phyloP scores from a whole-genome alignment of 2,329 filamentous ascomycete species.

The Pochonia chlamydosporia region DNA sequence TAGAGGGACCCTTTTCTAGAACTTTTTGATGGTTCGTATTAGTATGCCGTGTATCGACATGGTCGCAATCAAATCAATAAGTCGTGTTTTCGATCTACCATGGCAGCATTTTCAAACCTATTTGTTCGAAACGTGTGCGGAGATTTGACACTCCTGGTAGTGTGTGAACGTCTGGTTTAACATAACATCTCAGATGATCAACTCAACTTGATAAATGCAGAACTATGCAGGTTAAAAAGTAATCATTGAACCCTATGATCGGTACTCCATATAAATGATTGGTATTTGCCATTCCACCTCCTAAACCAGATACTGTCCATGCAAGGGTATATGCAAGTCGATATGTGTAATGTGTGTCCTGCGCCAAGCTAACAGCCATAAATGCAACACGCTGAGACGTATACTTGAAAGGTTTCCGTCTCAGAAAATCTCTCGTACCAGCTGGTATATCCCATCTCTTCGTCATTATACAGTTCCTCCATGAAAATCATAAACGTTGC shows the following conservation, averaged over 20 bases:
- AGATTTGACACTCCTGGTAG: too few relatives aligned
- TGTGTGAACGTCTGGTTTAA: too few relatives aligned
- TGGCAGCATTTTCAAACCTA: too few relatives aligned
- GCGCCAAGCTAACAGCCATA: conserved; percentile 5
- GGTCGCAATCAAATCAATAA: too few relatives aligned
- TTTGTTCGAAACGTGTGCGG: too few relatives aligned
- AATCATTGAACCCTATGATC: too few relatives aligned
- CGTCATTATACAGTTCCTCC: neutral
- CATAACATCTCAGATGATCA: too few relatives aligned
- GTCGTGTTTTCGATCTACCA: too few relatives aligned
- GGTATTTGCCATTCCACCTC: neutral
- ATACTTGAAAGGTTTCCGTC: neutral
- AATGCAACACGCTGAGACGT: neutral
- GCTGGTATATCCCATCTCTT: neutral
- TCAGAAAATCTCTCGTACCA: conserved; percentile 1
- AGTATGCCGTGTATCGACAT: too few relatives aligned
- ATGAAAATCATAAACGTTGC: conserved; percentile 6
- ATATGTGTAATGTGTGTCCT: conserved; percentile 1
- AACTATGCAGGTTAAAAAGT: too few relatives aligned
- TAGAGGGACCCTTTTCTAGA: conserved; percentile 13
- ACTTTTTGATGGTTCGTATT: neutral
- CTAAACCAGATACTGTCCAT: neutral
- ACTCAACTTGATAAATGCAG: too few relatives aligned
- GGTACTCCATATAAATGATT: neutral
- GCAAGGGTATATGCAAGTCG: conserved; percentile 17